A percentile compares a stretch with the other conserved stretches of the same genome.
These are phyloP conservation scores for Euphorbia celastroides DNA, from an alignment of 441 rosid species.

Conservation along the genomic window DNA sequence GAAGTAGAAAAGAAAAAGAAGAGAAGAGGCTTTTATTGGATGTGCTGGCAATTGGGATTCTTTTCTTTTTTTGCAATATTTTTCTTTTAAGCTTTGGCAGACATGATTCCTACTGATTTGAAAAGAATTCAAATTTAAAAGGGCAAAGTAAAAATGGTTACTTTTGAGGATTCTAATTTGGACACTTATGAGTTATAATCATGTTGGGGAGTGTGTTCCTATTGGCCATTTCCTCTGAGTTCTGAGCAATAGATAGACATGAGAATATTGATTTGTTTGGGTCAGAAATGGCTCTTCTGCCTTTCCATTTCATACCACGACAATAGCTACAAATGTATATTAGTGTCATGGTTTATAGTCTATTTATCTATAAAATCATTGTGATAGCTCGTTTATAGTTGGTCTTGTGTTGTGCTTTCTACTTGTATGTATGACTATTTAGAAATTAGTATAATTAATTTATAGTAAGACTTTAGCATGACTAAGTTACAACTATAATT, in stretches of 20 bases:
- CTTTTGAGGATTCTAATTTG: constrained; percentile 13
- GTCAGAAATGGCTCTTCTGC: no score
- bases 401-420: no score
- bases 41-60: constrained; percentile 34
- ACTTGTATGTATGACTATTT: no score
- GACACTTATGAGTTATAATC: constrained; percentile 26
- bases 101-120: constrained; percentile 24
- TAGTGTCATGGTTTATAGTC: no score
- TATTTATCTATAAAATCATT: no score
- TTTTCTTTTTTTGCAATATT: constrained; percentile 11
- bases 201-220: constrained; percentile 20
- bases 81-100: constrained; percentile 47
- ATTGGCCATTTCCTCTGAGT: constrained; percentile 9
- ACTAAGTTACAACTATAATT: no score
- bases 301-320: no score
- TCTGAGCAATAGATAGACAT: constrained; percentile 15
- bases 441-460: no score
- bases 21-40: constrained; percentile 13
- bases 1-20: constrained; percentile 19
- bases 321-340: no score
- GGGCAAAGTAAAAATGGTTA: constrained; percentile 23
- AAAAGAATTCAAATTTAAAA: constrained; percentile 38
- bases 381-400: no score
- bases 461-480: no score
- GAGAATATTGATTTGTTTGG: no score